Evolutionary conservation across 495 filamentous ascomycete species (phyloP), one percentile per base, ranked within the genome.

Genomic region (Haplographium delicatum): DNA sequence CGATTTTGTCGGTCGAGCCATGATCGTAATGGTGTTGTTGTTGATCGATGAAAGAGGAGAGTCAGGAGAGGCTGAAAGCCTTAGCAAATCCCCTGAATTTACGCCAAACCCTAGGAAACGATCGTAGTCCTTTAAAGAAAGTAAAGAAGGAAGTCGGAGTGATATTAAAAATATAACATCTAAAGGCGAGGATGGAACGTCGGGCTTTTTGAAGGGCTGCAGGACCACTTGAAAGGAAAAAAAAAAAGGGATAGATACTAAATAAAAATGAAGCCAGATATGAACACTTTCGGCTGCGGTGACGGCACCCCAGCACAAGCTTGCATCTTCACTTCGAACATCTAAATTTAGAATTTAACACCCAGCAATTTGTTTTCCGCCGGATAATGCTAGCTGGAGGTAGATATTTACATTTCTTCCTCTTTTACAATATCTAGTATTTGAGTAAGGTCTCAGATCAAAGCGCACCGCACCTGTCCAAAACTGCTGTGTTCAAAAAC

Each of bases 121-220:
- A 28, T 60, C 37, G 47, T 53, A 49, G 19, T 37, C 33, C 39
- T 13, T 53, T 31, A 57, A 61, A 35, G 58, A 61, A 57, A 51
- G 53, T 50, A 42, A 19, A 51, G 31, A 57, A 54, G n/a, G 50
- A 54, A 61, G 40, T 53, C 50, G 48, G 40, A 49, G 46, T 23
- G 28, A 47, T 49, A 57, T 61, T 54, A 61, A 61, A 61, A 57
- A 42, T 42, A 38, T 20, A 53, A 34, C 54, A 60, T 61, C 26
- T 53, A 57, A 61, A 24, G 44, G 15, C 30, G 47, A 52, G 44
- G 40, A 33, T 24, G 20, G 44, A 43, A 38, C 13, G 27, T 35
- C 5, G 20, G 34, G 26, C 23, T 41, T 20, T n/a, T 31, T 13
- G 31, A 35, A 33, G 28, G 44, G n/a, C 43, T 50, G 8, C 25